phyloP scores from a whole-genome alignment of 495 filamentous ascomycete genomes.

The Xanthoparmelia taractica region DNA sequence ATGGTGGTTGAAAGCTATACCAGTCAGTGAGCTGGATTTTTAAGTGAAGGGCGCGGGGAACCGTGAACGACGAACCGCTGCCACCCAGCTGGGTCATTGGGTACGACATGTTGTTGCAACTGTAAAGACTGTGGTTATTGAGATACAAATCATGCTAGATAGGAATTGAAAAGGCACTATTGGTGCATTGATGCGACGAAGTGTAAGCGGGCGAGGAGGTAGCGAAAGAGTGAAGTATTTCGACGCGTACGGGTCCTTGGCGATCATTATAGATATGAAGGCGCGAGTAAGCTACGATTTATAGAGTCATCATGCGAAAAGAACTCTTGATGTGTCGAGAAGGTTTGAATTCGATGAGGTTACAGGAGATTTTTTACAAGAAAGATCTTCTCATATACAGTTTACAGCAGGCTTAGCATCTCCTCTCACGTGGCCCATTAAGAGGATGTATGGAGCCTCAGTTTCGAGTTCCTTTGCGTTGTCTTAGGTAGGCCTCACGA shows the following conservation, averaged over 20 bases:
- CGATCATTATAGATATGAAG: too few relatives aligned
- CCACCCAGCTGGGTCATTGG: constrained; percentile 58
- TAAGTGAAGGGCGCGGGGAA: not conserved
- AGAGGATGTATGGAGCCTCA: not conserved
- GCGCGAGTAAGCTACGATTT: too few relatives aligned
- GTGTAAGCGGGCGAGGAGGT: too few relatives aligned
- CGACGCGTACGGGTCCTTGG: too few relatives aligned
- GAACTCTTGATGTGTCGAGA: too few relatives aligned
- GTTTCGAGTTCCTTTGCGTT: not conserved
- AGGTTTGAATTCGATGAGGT: too few relatives aligned
- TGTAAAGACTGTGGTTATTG: constrained; percentile 7
- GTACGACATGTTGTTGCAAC: constrained; percentile 48
- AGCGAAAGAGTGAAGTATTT: not conserved
- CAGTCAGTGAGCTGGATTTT: not conserved
- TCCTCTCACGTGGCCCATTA: not conserved
- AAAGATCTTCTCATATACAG: not conserved
- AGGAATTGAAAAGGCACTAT: not conserved
- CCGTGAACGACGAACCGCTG: constrained; percentile 38
- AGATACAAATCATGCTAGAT: not conserved
- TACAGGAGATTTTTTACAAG: not conserved
- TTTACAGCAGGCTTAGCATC: not conserved
- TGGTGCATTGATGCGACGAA: not conserved
- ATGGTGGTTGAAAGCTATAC: constrained; percentile 42
- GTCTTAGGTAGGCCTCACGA: not conserved
- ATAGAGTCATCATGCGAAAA: too few relatives aligned